Evolutionary conservation across 257 asterid genomes (phyloP), one percentile per base, ranked within the genome.

Genomic region (Ballota nigra): DNA sequence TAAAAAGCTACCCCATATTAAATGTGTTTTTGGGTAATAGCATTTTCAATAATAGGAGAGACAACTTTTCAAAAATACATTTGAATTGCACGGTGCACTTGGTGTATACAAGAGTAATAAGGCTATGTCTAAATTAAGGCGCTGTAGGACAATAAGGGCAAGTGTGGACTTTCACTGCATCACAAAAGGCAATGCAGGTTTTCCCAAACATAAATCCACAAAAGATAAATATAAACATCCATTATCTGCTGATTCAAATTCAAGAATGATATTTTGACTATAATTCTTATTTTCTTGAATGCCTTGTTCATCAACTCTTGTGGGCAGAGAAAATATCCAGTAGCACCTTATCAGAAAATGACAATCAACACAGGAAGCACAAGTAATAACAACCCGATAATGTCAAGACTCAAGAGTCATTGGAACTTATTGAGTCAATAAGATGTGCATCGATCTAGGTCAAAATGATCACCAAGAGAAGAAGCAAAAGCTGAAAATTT

Each of bases 401-500:
- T 4, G 23, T 10, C 70, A 53, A 31, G 24, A 13, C 22, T 16
- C 9, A 22, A 47, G 10, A 47, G 57, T 1, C 58, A 38, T 13
- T 7, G 24, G 68, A 55, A 69, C 60, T 77, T 68, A 68, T 69
- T 6, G 55, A 47, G 22, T 47, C 55, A 16, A n/a, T 5, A 47
- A 49, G 52, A 61, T 66, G 58, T 45, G 18, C 7, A 73, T 26
- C 69, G 41, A 47, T 71, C 72, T 33, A 51, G 55, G 22, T 53
- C 41, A 61, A 60, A 22, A 47, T 24, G 56, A 43, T 38, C 29
- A 36, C 12, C 60, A 55, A 57, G 22, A 28, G 53, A 26, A 22
- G 29, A 62, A 34, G 34, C n/a, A n/a, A n/a, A n/a, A n/a, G n/a
- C n/a, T n/a, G n/a, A n/a, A n/a, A n/a, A n/a, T n/a, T n/a, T n/a